phyloP scores from a whole-genome alignment of 495 filamentous ascomycete species.

The Rhizodiscina lignyota region DNA sequence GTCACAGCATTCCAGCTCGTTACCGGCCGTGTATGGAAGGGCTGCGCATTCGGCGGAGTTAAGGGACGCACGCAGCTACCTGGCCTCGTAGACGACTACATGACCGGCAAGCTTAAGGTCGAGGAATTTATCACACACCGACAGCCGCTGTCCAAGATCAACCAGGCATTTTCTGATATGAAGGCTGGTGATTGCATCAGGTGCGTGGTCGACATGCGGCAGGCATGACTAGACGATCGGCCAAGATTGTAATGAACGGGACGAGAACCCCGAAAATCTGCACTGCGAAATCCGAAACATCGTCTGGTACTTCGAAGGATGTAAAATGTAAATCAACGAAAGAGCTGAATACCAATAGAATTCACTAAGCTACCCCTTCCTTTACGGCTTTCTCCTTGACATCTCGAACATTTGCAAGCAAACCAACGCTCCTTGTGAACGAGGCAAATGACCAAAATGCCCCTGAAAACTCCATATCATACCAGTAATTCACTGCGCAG shows the following conservation, averaged over 20 bases:
- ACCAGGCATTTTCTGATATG: conserved; percentile 83
- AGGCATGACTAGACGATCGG: too few relatives aligned
- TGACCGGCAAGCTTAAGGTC: conserved; percentile 81
- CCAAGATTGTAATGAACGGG: too few relatives aligned
- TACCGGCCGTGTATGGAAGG: conserved; percentile 93
- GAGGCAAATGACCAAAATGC: neutral
- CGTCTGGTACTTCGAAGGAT: too few relatives aligned
- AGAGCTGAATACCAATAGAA: neutral
- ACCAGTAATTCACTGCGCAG: conserved; percentile 70
- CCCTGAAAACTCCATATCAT: conserved; percentile 3
- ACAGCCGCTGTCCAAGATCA: conserved; percentile 63
- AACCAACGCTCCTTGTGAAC: neutral
- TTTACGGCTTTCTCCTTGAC: neutral
- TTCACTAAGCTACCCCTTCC: neutral
- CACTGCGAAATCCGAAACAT: too few relatives aligned
- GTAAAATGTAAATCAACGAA: neutral
- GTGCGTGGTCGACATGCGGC: conserved; percentile 52
- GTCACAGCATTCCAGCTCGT: conserved; percentile 87
- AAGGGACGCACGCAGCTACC: conserved; percentile 91
- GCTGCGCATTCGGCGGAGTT: conserved; percentile 94
- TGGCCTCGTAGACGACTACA: conserved; percentile 77
- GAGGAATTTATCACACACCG: conserved; percentile 99
- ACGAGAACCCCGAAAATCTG: too few relatives aligned
- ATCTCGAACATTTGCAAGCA: neutral
- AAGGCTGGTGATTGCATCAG: conserved; percentile 92